Percentiles rank a stretch among this genome's conserved stretches.
Conservation (phyloP, 352 stramenopile genomes). For the Phytopythium helicoides region DNA sequence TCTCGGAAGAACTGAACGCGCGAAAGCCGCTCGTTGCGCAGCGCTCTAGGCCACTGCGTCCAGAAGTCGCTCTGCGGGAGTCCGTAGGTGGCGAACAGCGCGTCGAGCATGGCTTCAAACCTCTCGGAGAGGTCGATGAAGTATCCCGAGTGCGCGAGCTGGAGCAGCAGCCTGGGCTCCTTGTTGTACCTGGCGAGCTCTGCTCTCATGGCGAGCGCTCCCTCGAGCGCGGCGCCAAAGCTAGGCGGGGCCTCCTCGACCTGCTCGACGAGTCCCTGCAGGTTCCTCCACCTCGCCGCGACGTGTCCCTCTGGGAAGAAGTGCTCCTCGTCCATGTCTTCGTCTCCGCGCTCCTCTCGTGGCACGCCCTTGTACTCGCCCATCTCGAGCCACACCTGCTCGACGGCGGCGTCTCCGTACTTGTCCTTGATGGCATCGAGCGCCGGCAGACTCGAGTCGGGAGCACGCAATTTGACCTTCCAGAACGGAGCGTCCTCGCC, state of each 20-base stretch:
- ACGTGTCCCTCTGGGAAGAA: constrained; percentile 8
- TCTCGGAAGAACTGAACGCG: constrained; percentile 12
- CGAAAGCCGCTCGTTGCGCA: not conserved
- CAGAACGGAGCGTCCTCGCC: constrained; percentile 8
- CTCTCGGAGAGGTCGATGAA: constrained; percentile 24
- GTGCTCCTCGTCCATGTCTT: constrained; percentile 6
- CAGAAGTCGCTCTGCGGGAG: constrained; percentile 8
- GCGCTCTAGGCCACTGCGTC: constrained; percentile 4
- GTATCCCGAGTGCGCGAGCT: constrained; percentile 28
- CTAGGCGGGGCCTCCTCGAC: constrained; percentile 6
- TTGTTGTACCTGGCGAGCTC: constrained; percentile 21
- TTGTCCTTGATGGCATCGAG: constrained; percentile 8
- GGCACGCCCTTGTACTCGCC: constrained; percentile 10
- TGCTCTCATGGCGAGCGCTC: constrained; percentile 2
- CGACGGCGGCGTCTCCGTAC: constrained; percentile 6
- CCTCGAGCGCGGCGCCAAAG: constrained; percentile 6
- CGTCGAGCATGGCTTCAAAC: constrained; percentile 8
- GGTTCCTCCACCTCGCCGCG: constrained; percentile 5
- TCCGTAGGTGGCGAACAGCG: constrained; percentile 8
- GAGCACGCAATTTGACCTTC: constrained; percentile 9
- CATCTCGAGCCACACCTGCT: constrained; percentile 8
- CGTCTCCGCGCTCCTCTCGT: constrained; percentile 4
- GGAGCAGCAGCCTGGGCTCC: constrained; percentile 23
- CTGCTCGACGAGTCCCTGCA: constrained; percentile 8
- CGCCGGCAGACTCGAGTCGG: not conserved